A percentile compares a stretch with the other conserved stretches of the same genome.
phyloP scores from a whole-genome alignment of 768 basidiomycete genomes.

The Hericium erinaceus region DNA sequence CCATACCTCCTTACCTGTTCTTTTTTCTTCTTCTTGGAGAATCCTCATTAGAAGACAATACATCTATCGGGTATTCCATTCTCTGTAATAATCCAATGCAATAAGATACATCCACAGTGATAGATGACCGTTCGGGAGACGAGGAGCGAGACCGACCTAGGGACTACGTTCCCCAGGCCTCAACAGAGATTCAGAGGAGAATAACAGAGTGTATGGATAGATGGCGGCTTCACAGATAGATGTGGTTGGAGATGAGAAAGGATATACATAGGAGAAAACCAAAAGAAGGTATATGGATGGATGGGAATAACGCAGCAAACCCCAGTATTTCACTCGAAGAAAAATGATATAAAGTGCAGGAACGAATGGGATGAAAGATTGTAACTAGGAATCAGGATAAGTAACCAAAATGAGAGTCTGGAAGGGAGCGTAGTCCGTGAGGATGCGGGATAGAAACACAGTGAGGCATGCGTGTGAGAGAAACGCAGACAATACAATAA shows the following conservation, averaged over 20 bases:
- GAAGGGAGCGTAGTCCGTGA: background rate
- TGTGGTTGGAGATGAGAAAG: background rate
- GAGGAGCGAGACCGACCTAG: background rate
- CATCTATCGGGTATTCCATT: background rate
- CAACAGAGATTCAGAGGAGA: background rate
- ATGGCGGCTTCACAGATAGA: background rate
- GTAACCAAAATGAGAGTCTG: background rate
- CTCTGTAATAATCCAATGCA: background rate
- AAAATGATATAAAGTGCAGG: background rate
- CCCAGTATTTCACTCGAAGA: background rate
- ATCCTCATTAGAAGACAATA: background rate
- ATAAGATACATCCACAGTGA: background rate
- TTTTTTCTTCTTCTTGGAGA: too few species aligned
- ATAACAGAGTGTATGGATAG: background rate
- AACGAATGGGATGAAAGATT: background rate
- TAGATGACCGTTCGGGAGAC: background rate
- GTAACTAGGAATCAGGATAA: background rate
- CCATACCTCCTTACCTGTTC: too few species aligned
- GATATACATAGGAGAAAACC: background rate
- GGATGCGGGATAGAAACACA: conserved; percentile 7
- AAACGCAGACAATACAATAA: conserved; percentile 7
- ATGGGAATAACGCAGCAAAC: background rate
- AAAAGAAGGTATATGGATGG: background rate
- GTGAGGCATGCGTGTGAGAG: background rate
- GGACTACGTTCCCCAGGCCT: background rate